phyloP scores from a whole-genome alignment of 306 rosid species.

The Acacia acuminata region DNA sequence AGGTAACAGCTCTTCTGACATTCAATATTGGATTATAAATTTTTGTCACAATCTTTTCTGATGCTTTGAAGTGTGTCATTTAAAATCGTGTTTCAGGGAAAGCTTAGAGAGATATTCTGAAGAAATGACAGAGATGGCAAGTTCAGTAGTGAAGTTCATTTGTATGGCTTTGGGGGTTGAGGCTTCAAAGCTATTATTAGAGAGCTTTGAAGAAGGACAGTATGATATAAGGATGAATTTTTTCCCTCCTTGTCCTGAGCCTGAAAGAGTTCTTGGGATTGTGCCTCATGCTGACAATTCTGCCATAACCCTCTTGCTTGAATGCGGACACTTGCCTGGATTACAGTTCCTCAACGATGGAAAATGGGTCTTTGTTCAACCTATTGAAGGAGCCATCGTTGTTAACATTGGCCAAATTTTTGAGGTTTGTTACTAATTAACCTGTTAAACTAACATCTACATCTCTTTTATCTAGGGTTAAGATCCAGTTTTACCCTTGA shows the following conservation, averaged over 20 bases:
- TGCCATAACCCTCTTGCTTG: conserved; percentile 50
- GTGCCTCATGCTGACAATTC: conserved; percentile 50
- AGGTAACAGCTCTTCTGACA: conserved; percentile 21
- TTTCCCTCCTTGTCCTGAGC: conserved; percentile 56
- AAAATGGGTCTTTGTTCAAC: conserved; percentile 49
- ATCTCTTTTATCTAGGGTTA: background rate
- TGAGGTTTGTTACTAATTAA: conserved; percentile 39
- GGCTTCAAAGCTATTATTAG: conserved; percentile 35
- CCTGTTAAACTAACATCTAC: background rate
- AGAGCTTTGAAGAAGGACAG: conserved; percentile 43
- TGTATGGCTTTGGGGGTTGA: conserved; percentile 38
- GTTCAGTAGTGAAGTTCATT: conserved; percentile 46
- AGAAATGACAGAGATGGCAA: conserved; percentile 35
- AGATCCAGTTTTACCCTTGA: too few relatives aligned
- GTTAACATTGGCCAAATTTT: conserved; percentile 47
- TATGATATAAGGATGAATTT: conserved; percentile 47
- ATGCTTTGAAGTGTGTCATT: conserved; percentile 11
- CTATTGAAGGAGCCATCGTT: conserved; percentile 47
- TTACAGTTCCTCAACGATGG: conserved; percentile 48
- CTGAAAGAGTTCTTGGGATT: conserved; percentile 50
- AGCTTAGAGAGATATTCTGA: conserved; percentile 46
- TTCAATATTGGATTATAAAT: background rate
- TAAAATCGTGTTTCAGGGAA: conserved; percentile 37
- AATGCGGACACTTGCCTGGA: conserved; percentile 43
- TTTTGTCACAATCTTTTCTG: background rate